Conservation (phyloP, 208 protist genomes). For the Wallacemonas sp. region DNA sequence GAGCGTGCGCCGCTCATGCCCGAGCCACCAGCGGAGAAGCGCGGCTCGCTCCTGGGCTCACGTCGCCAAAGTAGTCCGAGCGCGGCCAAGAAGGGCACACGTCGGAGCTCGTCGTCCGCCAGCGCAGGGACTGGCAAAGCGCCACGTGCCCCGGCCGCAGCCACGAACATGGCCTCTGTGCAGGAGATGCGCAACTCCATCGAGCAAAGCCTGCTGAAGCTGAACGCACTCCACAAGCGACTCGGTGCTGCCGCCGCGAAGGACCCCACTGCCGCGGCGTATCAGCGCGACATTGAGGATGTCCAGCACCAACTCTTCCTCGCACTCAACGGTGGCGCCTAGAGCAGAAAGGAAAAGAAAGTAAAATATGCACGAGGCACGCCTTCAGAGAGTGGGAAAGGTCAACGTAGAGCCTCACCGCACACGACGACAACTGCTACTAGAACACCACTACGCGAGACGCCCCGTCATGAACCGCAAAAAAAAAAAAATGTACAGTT, state of each 20-base stretch:
- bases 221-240: constrained; percentile 52
- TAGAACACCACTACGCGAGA: too few species aligned
- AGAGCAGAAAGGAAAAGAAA: too few species aligned
- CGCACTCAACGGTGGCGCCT: constrained; percentile 18
- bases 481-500: too few species aligned
- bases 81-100: constrained; percentile 8
- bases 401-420: too few species aligned
- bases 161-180: constrained; percentile 1
- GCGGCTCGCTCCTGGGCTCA: constrained; percentile 4
- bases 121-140: background rate
- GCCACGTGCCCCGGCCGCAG: constrained; percentile 2
- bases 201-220: constrained; percentile 53
- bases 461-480: too few species aligned
- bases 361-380: too few species aligned
- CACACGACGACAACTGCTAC: too few species aligned
- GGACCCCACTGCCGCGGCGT: constrained; percentile 20
- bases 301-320: constrained; percentile 49
- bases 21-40: constrained; percentile 6
- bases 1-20: background rate
- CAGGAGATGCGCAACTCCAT: constrained; percentile 37
- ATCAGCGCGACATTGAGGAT: constrained; percentile 47
- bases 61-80: background rate
- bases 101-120: background rate
- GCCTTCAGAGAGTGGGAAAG: too few species aligned
- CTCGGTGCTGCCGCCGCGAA: constrained; percentile 15